Base-by-base conservation (phyloP, 306 rosid genomes). In the Luffa acutangula region DNA sequence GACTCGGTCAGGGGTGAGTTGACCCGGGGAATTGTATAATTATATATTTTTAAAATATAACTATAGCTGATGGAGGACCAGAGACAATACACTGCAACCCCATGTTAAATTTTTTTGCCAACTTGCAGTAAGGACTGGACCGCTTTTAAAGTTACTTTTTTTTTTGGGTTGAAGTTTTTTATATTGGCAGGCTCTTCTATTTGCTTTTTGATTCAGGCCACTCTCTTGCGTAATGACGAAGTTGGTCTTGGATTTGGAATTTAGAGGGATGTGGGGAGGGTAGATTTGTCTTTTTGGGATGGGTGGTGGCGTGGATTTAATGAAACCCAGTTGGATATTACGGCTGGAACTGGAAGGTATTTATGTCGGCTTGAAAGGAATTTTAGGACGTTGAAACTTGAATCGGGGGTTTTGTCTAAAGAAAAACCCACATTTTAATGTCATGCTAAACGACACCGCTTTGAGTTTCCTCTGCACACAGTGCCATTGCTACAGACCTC, bases 361-460 rank as follows among this genome's bases (percentile, higher is more conserved):
- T 79, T 78, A 66, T 87, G 93, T 90, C 90, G 84, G 89, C 76
- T 83, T 74, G 63, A 31, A 75, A 84, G 86, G 81, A 86, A 82
- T 85, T 78, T 83, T 78, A 82, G 85, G 83, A 71, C 57, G 77
- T 71, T 71, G 77, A 71, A 71, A 46, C 51, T 46, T 71, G 54
- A 43, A 43, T 45, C 76, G 18, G 69, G 39, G 69, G 69, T 62
- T 60, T 62, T 62, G 69, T 62, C 42, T 62, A 31, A 62, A 62
- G 5, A 65, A 65, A 14, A 65, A 65, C 72, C 72, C 46, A 11
- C 11, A 15, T 69, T 69, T 69, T 71, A 67, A 41, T 67, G 52
- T 41, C n/a, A 4, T 70, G 0, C 54, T 11, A 70, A 70, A 70
- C 77, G 43, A 72, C 77, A 72, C 21, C 77, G 42, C 7, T 66